Evolutionary conservation across 352 stramenopile genomes (phyloP).

Genomic region (Globisporangium nodosum): DNA sequence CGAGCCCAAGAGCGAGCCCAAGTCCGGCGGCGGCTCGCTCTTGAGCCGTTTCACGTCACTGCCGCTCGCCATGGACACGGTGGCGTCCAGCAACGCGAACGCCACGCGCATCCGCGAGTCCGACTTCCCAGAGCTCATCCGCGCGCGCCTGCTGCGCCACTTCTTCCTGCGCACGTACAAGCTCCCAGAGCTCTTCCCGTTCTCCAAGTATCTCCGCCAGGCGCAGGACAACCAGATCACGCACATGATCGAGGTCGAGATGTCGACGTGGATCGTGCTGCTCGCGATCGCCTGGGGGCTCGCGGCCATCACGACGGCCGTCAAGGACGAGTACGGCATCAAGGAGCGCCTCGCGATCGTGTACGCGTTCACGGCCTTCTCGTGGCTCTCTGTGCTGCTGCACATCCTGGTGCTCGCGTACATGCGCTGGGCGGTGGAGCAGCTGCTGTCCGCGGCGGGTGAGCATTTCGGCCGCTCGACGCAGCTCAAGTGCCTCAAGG

Average conservation of each 20-base stretch:
- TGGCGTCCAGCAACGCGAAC: background rate
- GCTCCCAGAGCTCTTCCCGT: constrained; percentile 52
- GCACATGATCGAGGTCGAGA: constrained; percentile 74
- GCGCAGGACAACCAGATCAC: constrained; percentile 75
- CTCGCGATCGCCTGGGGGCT: constrained; percentile 39
- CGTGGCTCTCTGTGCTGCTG: constrained; percentile 28
- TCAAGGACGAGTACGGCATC: constrained; percentile 11
- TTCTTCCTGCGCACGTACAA: constrained; percentile 39
- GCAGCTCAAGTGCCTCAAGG: constrained; percentile 16
- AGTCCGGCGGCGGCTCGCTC: background rate
- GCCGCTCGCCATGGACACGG: background rate
- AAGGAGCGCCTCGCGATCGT: constrained; percentile 28
- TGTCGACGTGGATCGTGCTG: constrained; percentile 59
- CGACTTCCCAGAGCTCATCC: constrained; percentile 18
- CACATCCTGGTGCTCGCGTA: constrained; percentile 34
- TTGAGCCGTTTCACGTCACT: constrained; percentile 5
- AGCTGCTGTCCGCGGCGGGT: constrained; percentile 26
- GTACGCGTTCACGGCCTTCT: constrained; percentile 30
- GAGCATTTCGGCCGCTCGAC: constrained; percentile 7
- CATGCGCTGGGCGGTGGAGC: constrained; percentile 23
- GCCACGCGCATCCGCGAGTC: background rate
- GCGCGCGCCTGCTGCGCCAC: constrained; percentile 35
- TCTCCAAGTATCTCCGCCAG: constrained; percentile 69
- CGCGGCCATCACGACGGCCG: constrained; percentile 13
- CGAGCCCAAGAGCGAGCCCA: background rate